Conservation (phyloP, 352 stramenopile genomes). For the Pythium graminicola region DNA sequence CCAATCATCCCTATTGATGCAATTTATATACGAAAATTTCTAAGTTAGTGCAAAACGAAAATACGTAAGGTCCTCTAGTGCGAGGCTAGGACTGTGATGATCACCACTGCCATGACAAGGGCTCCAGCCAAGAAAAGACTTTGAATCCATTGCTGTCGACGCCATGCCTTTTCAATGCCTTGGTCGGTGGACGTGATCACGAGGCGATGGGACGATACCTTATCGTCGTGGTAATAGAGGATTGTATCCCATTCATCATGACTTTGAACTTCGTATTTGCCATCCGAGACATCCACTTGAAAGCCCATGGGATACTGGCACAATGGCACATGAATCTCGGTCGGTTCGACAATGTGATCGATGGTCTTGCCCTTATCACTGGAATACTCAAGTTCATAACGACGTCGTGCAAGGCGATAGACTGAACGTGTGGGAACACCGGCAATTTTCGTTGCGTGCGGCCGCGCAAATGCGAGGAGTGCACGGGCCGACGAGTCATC, state of each 20-base stretch:
- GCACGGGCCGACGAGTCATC: constrained; percentile 17
- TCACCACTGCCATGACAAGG: background rate
- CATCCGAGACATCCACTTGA: constrained; percentile 48
- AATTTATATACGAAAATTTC: too few relatives aligned
- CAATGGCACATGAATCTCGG: constrained; percentile 70
- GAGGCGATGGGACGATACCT: constrained; percentile 15
- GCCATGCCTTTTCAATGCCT: constrained; percentile 12
- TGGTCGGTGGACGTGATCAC: constrained; percentile 15
- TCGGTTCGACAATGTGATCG: constrained; percentile 23
- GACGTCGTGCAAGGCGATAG: constrained; percentile 42
- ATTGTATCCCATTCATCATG: constrained; percentile 60
- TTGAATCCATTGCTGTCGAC: constrained; percentile 11
- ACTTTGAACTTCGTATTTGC: constrained; percentile 35
- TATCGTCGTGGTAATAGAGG: constrained; percentile 46
- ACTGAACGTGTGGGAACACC: constrained; percentile 51
- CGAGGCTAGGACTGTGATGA: background rate
- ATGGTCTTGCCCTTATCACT: constrained; percentile 28
- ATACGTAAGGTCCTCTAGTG: background rate
- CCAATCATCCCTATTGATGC: too few relatives aligned
- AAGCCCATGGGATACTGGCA: constrained; percentile 68
- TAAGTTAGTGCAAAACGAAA: too few relatives aligned
- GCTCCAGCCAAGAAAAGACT: background rate
- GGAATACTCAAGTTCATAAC: constrained; percentile 57
- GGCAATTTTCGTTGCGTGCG: constrained; percentile 58
- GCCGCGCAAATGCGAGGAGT: constrained; percentile 57